Evolutionary conservation across 495 filamentous ascomycete genomes (phyloP).

Genomic region (Terfezia claveryi): DNA sequence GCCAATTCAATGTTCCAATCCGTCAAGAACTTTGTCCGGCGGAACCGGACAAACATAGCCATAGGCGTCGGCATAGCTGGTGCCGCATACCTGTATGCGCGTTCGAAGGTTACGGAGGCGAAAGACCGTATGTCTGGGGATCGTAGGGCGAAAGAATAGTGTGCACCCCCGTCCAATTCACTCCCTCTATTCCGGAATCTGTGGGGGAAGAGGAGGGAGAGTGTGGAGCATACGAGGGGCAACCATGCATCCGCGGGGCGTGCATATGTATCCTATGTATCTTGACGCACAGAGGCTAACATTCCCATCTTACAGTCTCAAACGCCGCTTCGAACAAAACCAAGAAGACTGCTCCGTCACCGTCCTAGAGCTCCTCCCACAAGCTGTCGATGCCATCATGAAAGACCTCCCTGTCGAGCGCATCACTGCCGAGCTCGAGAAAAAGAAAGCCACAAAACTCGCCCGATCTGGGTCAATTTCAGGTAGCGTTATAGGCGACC

Average conservation of each 20-base stretch:
- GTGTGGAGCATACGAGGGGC: background rate
- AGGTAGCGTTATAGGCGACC: background rate
- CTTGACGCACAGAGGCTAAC: background rate
- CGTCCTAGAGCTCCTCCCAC: slow-evolving; percentile 85
- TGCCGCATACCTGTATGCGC: slow-evolving; percentile 79
- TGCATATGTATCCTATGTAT: background rate
- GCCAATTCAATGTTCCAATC: slow-evolving; percentile 10
- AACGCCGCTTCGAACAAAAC: slow-evolving; percentile 91
- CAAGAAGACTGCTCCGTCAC: slow-evolving; percentile 97
- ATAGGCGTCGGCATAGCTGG: slow-evolving; percentile 71
- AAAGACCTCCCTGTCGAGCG: slow-evolving; percentile 73
- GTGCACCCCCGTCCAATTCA: slow-evolving; percentile 16
- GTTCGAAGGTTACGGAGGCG: slow-evolving; percentile 74
- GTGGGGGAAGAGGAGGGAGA: background rate
- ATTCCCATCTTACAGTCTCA: slow-evolving; percentile 35
- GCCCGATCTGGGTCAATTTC: background rate
- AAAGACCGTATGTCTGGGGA: slow-evolving; percentile 89
- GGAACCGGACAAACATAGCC: slow-evolving; percentile 74
- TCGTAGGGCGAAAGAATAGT: slow-evolving; percentile 91
- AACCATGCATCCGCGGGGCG: background rate
- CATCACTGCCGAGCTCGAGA: slow-evolving; percentile 74
- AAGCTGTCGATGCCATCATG: slow-evolving; percentile 69
- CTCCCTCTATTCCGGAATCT: background rate
- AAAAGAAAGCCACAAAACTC: slow-evolving; percentile 61
- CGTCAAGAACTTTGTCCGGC: slow-evolving; percentile 67